These are phyloP conservation scores for Fusarium penzigii DNA, from an alignment of 2,329 filamentous ascomycete species.

Conservation along the genomic window DNA sequence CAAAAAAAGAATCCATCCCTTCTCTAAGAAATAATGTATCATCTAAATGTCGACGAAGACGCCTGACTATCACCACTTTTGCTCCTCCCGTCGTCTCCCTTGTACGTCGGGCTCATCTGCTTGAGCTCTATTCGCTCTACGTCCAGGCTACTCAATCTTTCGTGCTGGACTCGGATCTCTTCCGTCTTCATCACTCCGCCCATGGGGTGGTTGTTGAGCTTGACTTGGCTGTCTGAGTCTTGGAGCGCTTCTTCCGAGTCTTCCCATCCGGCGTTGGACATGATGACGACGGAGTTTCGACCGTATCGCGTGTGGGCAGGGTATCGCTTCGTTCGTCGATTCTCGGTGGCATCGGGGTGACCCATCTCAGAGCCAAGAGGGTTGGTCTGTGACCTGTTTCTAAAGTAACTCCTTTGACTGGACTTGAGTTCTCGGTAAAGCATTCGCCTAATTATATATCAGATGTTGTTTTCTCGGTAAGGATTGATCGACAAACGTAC, in stretches of 20 bases:
- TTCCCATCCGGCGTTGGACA: constrained; percentile 34
- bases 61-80: too few relatives aligned
- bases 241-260: constrained; percentile 36
- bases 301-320: constrained; percentile 26
- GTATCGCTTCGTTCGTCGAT: constrained; percentile 19
- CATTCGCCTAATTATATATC: constrained; percentile 31
- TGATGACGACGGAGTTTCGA: constrained; percentile 33
- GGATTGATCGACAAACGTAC: constrained; percentile 18
- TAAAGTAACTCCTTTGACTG: constrained; percentile 29
- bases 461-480: constrained; percentile 1
- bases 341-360: constrained; percentile 6
- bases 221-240: constrained; percentile 13
- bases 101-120: too few relatives aligned
- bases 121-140: too few relatives aligned
- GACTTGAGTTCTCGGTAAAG: constrained; percentile 36
- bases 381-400: constrained; percentile 22
- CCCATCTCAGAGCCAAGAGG: constrained; percentile 4
- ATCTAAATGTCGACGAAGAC: too few relatives aligned
- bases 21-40: too few relatives aligned
- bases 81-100: too few relatives aligned
- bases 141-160: constrained; percentile 15
- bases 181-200: constrained; percentile 33
- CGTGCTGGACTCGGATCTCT: constrained; percentile 30
- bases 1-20: too few relatives aligned
- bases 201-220: too few relatives aligned